These are phyloP conservation scores for Paecilomyces formosus DNA, from an alignment of 2,329 filamentous ascomycete species.

Conservation along the genomic window DNA sequence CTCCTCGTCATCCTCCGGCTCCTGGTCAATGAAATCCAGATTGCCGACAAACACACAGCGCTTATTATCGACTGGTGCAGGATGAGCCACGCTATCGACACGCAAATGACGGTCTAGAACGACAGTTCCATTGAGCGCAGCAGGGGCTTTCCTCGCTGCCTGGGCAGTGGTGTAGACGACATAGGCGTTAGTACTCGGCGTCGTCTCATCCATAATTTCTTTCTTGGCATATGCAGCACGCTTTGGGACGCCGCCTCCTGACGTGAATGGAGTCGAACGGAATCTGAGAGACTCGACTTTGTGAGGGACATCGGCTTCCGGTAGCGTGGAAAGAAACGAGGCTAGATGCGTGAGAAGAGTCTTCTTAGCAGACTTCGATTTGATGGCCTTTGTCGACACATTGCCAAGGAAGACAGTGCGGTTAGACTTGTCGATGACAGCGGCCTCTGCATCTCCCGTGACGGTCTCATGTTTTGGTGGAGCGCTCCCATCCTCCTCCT, in stretches of 20 bases:
- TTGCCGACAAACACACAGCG: conserved; percentile 96
- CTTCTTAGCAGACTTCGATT: conserved; percentile 74
- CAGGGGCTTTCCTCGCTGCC: conserved; percentile 68
- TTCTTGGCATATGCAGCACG: conserved; percentile 91
- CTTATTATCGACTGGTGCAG: conserved; percentile 70
- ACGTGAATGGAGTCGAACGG: conserved; percentile 81
- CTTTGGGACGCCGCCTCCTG: conserved; percentile 66
- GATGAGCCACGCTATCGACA: conserved; percentile 86
- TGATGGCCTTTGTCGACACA: conserved; percentile 75
- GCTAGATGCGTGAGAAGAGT: conserved; percentile 66
- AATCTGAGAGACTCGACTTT: conserved; percentile 89
- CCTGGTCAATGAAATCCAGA: conserved; percentile 90
- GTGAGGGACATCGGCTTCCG: conserved; percentile 47
- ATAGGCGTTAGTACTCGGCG: conserved; percentile 90
- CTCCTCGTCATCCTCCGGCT: conserved; percentile 60
- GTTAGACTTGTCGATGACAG: conserved; percentile 72
- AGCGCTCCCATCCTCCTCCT: conserved; percentile 22
- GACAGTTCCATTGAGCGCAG: conserved; percentile 72
- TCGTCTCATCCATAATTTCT: conserved; percentile 82
- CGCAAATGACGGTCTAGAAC: conserved; percentile 82
- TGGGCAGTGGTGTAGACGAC: conserved; percentile 72
- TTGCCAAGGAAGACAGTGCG: conserved; percentile 93
- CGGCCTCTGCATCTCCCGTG: conserved; percentile 25
- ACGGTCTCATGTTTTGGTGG: conserved; percentile 34
- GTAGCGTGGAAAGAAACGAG: conserved; percentile 59